Base-by-base conservation (phyloP, 345 rosid genomes). In the Salix brachista region DNA sequence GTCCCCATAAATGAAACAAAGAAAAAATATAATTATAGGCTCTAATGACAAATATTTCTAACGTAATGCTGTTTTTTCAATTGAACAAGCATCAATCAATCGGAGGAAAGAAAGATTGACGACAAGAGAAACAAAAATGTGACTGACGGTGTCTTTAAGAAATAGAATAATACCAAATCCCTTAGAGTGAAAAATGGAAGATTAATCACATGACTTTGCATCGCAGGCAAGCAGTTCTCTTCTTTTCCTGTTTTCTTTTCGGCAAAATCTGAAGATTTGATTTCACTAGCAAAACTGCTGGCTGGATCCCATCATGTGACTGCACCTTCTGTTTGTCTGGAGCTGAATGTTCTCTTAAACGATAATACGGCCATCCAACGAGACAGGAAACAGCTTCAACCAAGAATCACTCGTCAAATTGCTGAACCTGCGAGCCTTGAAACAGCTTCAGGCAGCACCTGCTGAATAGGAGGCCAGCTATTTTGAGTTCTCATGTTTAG, bases 401-500 rank as follows among this genome's bases (percentile, higher is more conserved):
- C 46, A 75, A 70, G 77, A 84, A 84, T n/a, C 72, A 66, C 13
- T 72, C 69, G 28, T 73, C 80, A 30, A 65, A 77, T 19, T 23
- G 14, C 28, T 46, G 25, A 36, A 56, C 32, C 28, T 42, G 65
- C 71, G 65, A 54, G 46, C 69, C 69, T 70, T 41, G 71, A 70
- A 44, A 42, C 37, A 56, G 23, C 44, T 26, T 69, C 66, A 60
- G 77, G 54, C 48, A 28, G 68, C 70, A 41, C 41, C 68, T 12
- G 42, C 19, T 74, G 78, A 73, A 28, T 23, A 42, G 80, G 69
- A 30, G 80, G 60, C 54, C 72, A 74, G 70, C 83, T 79, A 28
- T 84, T 76, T 39, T 77, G 75, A 66, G 81, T 78, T 75, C 82
- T 80, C 82, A 84, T 84, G 16, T 56, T 67, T 44, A 13, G 26